Evolutionary conservation across 192 early-diverging fungal genomes (phyloP).

Genomic region (Chytriomyces sp.): DNA sequence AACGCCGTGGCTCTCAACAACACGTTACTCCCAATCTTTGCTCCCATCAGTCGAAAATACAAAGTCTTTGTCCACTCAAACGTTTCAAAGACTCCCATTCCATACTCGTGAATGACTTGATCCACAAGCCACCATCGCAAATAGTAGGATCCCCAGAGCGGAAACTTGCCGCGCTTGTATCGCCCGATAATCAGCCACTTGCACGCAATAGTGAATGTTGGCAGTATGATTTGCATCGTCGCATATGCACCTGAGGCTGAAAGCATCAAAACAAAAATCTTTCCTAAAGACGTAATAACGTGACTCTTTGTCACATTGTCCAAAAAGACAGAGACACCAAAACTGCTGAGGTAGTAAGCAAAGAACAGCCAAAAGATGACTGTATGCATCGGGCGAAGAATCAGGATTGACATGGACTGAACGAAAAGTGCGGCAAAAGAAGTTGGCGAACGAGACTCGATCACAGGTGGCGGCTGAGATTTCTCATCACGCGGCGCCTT

Average conservation of each 20-base stretch:
- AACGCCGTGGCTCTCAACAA: constrained; percentile 31
- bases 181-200: constrained; percentile 55
- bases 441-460: background rate
- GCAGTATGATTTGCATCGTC: constrained; percentile 30
- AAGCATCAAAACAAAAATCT: constrained; percentile 8
- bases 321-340: background rate
- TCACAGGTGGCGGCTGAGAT: background rate
- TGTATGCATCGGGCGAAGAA: constrained; percentile 17
- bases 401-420: constrained; percentile 2
- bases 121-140: constrained; percentile 53
- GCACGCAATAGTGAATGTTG: constrained; percentile 42
- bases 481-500: background rate
- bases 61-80: constrained; percentile 20
- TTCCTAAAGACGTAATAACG: background rate
- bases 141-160: constrained; percentile 51
- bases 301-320: background rate
- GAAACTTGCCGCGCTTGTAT: constrained; percentile 47
- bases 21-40: constrained; percentile 42
- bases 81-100: constrained; percentile 39
- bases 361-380: constrained; percentile 5
- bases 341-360: background rate
- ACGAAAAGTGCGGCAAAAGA: background rate
- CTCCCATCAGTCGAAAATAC: constrained; percentile 45
- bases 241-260: constrained; percentile 1
- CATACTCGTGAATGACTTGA: constrained; percentile 28